These are phyloP conservation scores for Hymenoscyphus occultus DNA, from an alignment of 2,329 filamentous ascomycete species.

Conservation along the genomic window DNA sequence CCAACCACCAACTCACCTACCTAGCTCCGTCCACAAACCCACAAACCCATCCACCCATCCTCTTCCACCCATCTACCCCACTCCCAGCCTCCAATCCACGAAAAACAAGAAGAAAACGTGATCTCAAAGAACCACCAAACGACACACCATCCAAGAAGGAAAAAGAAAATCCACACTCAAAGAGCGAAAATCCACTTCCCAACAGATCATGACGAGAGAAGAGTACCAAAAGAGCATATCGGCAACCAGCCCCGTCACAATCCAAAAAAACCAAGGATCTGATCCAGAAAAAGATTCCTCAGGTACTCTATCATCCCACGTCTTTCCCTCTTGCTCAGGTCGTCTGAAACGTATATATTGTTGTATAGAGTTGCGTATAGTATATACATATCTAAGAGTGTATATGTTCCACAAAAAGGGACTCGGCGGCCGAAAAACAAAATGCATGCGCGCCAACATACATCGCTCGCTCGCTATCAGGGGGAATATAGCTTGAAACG, in stretches of 20 bases:
- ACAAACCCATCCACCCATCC: background rate
- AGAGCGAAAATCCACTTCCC: background rate
- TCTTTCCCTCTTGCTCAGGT: background rate
- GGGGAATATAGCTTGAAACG: too few relatives aligned
- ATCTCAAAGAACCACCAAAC: background rate
- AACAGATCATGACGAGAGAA: too few relatives aligned
- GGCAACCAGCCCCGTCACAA: too few relatives aligned
- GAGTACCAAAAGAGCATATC: too few relatives aligned
- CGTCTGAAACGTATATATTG: slow-evolving; percentile 3
- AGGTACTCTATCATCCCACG: too few relatives aligned
- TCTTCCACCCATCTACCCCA: background rate
- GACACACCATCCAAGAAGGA: background rate
- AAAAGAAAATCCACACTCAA: background rate
- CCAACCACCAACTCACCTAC: background rate
- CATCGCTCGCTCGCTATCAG: too few relatives aligned
- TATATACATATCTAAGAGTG: too few relatives aligned
- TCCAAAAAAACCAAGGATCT: too few relatives aligned
- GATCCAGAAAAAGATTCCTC: too few relatives aligned
- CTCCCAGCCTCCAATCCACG: background rate
- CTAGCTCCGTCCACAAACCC: background rate
- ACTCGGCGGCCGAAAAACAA: too few relatives aligned
- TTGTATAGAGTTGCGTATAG: background rate
- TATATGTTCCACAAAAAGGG: too few relatives aligned
- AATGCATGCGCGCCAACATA: too few relatives aligned
- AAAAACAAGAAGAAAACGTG: background rate